phyloP scores from a whole-genome alignment of 352 stramenopile genomes.

The Saprolegnia parasitica region DNA sequence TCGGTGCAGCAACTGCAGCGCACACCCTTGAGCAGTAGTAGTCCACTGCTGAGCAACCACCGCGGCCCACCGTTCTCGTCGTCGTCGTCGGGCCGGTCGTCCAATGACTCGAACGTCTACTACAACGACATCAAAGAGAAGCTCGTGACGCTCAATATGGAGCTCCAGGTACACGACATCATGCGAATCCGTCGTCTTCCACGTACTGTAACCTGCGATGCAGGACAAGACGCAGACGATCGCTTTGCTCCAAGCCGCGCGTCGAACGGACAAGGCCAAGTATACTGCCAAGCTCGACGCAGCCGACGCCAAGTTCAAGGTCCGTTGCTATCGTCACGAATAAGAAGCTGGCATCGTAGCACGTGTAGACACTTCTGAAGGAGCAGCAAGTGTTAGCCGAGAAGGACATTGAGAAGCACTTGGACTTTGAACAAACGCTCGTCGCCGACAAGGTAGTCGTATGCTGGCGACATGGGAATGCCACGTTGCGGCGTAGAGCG shows the following conservation, averaged over 20 bases:
- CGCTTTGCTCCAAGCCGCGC: constrained; percentile 61
- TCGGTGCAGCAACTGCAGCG: constrained; percentile 47
- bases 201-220: too few species aligned
- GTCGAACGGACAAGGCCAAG: constrained; percentile 72
- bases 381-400: constrained; percentile 56
- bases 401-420: constrained; percentile 72
- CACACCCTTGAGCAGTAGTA: not conserved
- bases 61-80: constrained; percentile 35
- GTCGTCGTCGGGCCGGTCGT: constrained; percentile 14
- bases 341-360: not conserved
- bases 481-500: constrained; percentile 42
- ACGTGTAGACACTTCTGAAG: constrained; percentile 43
- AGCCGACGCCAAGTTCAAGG: constrained; percentile 42
- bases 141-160: constrained; percentile 67
- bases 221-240: constrained; percentile 85
- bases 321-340: not conserved
- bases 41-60: constrained; percentile 34
- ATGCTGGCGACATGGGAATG: too few species aligned
- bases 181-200: too few species aligned
- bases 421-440: constrained; percentile 74
- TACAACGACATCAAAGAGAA: constrained; percentile 75
- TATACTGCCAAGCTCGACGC: constrained; percentile 47
- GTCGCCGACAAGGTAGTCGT: constrained; percentile 75
- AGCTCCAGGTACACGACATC: constrained; percentile 56
- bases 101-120: constrained; percentile 44